Conservation (phyloP, 2,329 filamentous ascomycete species). For the Phoma sp. region DNA sequence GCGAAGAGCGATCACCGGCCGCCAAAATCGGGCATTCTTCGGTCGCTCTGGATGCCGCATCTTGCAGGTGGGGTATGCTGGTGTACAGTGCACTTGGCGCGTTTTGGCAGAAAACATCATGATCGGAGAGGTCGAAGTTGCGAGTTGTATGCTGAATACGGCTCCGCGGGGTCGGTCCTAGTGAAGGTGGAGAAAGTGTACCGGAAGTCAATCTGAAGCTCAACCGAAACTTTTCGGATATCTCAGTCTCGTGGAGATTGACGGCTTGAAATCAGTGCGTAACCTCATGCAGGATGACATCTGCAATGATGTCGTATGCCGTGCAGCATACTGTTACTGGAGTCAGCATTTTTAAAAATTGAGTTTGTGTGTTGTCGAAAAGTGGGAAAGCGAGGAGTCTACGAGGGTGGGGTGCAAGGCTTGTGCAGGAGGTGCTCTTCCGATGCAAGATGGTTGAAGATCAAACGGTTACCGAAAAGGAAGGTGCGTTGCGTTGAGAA, state of each 20-base stretch:
- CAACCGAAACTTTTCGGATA: conserved; percentile 4
- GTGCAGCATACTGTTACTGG: neutral
- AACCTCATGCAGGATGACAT: conserved; percentile 15
- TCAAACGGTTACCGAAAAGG: conserved; percentile 22
- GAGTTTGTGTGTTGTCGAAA: conserved; percentile 8
- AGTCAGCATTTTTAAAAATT: conserved; percentile 7
- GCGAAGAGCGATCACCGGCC: conserved; percentile 26
- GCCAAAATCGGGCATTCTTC: conserved; percentile 41
- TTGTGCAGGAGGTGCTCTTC: conserved; percentile 16
- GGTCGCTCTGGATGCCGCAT: conserved; percentile 24
- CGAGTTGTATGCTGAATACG: conserved; percentile 1
- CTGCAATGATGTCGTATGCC: conserved; percentile 9
- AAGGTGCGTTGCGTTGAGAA: conserved; percentile 19
- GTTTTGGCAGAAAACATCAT: conserved; percentile 25
- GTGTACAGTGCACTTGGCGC: conserved; percentile 17
- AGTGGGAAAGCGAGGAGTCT: conserved; percentile 1
- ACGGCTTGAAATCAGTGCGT: conserved; percentile 6
- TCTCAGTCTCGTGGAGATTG: conserved; percentile 9
- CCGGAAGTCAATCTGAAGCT: conserved; percentile 4
- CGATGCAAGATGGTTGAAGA: conserved; percentile 15
- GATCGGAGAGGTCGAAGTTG: conserved; percentile 18
- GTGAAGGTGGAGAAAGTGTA: conserved; percentile 12
- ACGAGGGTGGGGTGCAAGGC: conserved; percentile 11
- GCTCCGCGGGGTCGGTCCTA: conserved; percentile 9
- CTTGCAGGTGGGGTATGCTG: conserved; percentile 17